Percentiles rank a stretch among this genome's conserved stretches.
Conservation (phyloP, 495 filamentous ascomycete genomes). For the Aeminium ludgeri region DNA sequence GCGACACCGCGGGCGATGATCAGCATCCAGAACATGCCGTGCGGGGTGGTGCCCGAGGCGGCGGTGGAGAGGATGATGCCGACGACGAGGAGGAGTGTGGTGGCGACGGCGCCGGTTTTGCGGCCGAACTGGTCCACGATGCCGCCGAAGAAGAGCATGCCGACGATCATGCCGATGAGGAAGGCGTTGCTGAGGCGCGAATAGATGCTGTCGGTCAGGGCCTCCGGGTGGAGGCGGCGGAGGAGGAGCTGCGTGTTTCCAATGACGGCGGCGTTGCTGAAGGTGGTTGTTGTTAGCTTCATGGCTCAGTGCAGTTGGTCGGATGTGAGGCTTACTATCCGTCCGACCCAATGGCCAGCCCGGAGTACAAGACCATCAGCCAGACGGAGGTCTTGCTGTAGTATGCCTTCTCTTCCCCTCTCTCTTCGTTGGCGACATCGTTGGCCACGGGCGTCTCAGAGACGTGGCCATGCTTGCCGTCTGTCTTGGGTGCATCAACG, state of each 20-base stretch:
- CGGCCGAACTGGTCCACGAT: slow-evolving; percentile 25
- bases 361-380: too few species aligned
- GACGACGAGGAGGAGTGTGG: slow-evolving; percentile 21
- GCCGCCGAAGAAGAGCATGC: slow-evolving; percentile 28
- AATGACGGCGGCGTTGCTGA: slow-evolving; percentile 3
- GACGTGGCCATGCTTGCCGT: too few species aligned
- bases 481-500: too few species aligned
- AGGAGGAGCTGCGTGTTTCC: slow-evolving; percentile 12
- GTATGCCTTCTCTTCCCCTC: too few species aligned
- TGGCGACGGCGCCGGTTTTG: slow-evolving; percentile 23
- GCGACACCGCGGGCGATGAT: slow-evolving; percentile 12
- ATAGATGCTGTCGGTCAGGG: slow-evolving; percentile 3
- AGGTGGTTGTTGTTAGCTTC: too few species aligned
- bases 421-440: too few species aligned
- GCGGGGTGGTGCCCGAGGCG: slow-evolving; percentile 6
- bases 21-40: slow-evolving; percentile 18
- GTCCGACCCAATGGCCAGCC: too few species aligned
- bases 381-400: too few species aligned
- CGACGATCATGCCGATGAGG: slow-evolving; percentile 21
- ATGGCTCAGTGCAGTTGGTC: too few species aligned
- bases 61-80: slow-evolving; percentile 15
- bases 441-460: too few species aligned
- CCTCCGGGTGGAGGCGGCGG: slow-evolving; percentile 4
- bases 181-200: slow-evolving; percentile 10
- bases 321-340: too few species aligned